Evolutionary conservation across 2,329 filamentous ascomycete species (phyloP).

Genomic region (Xylaria digitata): DNA sequence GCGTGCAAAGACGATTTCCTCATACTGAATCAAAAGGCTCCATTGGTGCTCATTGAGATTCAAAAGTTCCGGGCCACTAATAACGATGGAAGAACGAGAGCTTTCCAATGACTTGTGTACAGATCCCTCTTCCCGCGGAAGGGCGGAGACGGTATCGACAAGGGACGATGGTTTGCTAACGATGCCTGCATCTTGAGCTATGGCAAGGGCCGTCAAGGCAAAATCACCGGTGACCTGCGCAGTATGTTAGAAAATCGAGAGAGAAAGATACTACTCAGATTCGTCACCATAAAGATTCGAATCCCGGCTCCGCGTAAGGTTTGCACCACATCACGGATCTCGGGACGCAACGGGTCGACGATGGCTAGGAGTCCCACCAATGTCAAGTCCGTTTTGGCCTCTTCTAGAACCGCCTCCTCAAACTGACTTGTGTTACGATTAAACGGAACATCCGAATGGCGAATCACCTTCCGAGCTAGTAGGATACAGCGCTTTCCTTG

Average conservation of each 20-base stretch:
- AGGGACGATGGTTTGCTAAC: slow-evolving; percentile 63
- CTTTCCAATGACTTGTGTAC: slow-evolving; percentile 43
- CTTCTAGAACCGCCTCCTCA: slow-evolving; percentile 67
- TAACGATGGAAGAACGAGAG: slow-evolving; percentile 64
- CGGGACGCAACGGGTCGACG: slow-evolving; percentile 80
- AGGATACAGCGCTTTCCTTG: slow-evolving; percentile 76
- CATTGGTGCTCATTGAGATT: slow-evolving; percentile 75
- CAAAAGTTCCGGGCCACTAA: slow-evolving; percentile 74
- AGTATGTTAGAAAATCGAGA: slow-evolving; percentile 6
- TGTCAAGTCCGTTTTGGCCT: slow-evolving; percentile 72
- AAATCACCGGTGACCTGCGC: slow-evolving; percentile 79
- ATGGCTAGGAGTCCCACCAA: slow-evolving; percentile 81
- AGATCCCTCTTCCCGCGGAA: slow-evolving; percentile 54
- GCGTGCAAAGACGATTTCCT: slow-evolving; percentile 80
- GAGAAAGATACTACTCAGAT: neutral
- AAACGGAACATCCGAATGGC: slow-evolving; percentile 53
- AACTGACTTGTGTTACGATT: slow-evolving; percentile 60
- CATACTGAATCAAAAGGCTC: slow-evolving; percentile 71
- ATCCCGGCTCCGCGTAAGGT: slow-evolving; percentile 77
- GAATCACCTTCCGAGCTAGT: slow-evolving; percentile 70
- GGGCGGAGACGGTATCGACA: slow-evolving; percentile 65
- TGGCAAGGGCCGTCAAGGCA: slow-evolving; percentile 77
- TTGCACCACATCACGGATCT: slow-evolving; percentile 74
- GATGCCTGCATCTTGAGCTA: slow-evolving; percentile 78
- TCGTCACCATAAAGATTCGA: slow-evolving; percentile 76